Evolutionary conservation across 1,139 yeast species (phyloP), one percentile per base, ranked within the genome.

Genomic region (Debaryomyces psychrophilus): DNA sequence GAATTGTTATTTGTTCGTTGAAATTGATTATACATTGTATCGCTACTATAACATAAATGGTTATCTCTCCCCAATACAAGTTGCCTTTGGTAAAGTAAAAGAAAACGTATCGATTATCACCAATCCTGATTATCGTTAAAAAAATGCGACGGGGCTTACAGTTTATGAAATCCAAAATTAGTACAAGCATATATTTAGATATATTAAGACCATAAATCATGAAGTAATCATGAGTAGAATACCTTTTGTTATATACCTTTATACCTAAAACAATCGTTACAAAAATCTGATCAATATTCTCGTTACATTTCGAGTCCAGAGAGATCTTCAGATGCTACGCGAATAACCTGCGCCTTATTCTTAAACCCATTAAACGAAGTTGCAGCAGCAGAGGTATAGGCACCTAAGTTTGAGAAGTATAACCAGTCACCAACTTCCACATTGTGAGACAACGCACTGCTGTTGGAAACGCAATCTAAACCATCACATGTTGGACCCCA

Each of bases 401-500:
- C 98, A 12, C 99, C 99, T 52, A 89, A 70, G 53, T 84, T 77
- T 39, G 85, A 77, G 68, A 93, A 92, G 67, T 85, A 89, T 50
- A 93, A 67, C 98, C 98, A 93, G 65, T 93, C 98, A 12, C 97
- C 98, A 42, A 87, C 86, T 35, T 75, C 73, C 43, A 90, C 83
- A 41, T 83, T 81, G 44, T 77, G 76, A 14, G 83, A 74, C 61
- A 92, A 73, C 41, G 58, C 57, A 49, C 81, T 70, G 35, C 71
- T 74, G 44, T 75, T 67, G 23, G 87, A 68, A 48, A 93, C 82
- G 65, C 96, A 87, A 66, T 93, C 99, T 54, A 93, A 76, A 4
- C 98, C 97, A 67, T 93, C 99, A 69, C 99, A 93, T 18, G 98
- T 93, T 41, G 98, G 99, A 7, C 99, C 99, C 98, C 98, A 93